These are phyloP conservation scores for Pyrenochaeta sp. DNA, from an alignment of 2,329 filamentous ascomycete genomes.

Conservation along the genomic window DNA sequence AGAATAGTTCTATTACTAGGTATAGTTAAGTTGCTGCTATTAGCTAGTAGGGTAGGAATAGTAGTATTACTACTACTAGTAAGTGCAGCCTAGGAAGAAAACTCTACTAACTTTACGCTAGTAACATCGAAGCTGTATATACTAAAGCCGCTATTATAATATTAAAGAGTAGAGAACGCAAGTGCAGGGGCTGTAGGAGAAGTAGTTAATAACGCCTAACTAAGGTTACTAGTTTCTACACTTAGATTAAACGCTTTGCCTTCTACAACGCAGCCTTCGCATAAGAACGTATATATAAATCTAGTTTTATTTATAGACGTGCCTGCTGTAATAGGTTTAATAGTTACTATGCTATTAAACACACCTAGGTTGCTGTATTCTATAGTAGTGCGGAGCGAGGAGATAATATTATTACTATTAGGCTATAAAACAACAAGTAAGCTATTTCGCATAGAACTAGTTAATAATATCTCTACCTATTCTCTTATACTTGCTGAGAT, in stretches of 20 bases:
- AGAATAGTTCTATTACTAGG: constrained; percentile 10
- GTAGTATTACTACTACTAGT: constrained; percentile 4
- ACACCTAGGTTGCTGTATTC: constrained; percentile 48
- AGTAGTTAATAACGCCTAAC: constrained; percentile 22
- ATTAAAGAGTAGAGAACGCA: constrained; percentile 14
- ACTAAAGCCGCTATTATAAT: constrained; percentile 26
- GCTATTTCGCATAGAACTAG: constrained; percentile 53
- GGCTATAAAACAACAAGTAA: constrained; percentile 59
- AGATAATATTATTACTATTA: constrained; percentile 52
- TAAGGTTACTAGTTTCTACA: constrained; percentile 4
- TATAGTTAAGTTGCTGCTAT: constrained; percentile 4
- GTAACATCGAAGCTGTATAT: constrained; percentile 23
- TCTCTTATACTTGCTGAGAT: constrained; percentile 54
- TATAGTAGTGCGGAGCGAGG: constrained; percentile 53
- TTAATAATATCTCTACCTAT: constrained; percentile 57
- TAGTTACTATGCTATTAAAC: constrained; percentile 45
- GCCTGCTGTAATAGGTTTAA: constrained; percentile 55
- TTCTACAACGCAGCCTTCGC: constrained; percentile 32
- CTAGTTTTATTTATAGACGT: constrained; percentile 59
- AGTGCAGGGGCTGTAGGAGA: constrained; percentile 22
- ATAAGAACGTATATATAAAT: constrained; percentile 60
- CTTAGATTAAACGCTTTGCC: constrained; percentile 9
- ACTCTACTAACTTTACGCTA: constrained; percentile 26
- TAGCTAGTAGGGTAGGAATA: neutral
- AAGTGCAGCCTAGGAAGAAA: constrained; percentile 29